Percentiles rank a stretch among this genome's conserved stretches.
Conservation (phyloP, 441 rosid species). For the Syzygium malaccense region DNA sequence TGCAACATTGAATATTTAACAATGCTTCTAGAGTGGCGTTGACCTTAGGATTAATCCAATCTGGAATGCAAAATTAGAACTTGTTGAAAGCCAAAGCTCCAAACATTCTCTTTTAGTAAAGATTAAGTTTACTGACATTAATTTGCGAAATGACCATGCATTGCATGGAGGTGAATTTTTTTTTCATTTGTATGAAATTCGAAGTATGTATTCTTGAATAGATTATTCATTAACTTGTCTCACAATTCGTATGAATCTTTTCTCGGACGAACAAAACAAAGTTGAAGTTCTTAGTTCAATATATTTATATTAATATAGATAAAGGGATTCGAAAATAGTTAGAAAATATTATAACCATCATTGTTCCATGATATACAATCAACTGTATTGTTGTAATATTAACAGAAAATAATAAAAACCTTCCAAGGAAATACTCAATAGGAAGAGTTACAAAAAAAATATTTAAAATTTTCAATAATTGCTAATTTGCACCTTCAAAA, state of each 20-base stretch:
- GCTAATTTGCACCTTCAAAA: neutral
- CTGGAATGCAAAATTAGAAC: neutral
- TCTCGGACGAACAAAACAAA: neutral
- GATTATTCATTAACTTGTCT: no score
- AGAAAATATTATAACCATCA: neutral
- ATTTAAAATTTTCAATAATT: neutral
- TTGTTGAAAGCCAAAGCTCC: accelerated
- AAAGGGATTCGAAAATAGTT: neutral
- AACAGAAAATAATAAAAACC: neutral
- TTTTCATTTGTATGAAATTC: neutral
- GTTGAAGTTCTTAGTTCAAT: no score
- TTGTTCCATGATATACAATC: neutral
- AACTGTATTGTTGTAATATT: neutral
- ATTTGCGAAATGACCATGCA: neutral
- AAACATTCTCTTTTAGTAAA: neutral
- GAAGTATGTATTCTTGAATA: no score
- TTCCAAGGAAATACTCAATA: neutral
- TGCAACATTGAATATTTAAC: neutral
- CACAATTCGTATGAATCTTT: neutral
- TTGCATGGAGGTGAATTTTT: neutral
- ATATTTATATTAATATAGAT: no score
- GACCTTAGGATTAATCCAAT: neutral
- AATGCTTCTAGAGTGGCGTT: neutral
- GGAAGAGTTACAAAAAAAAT: neutral
- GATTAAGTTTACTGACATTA: neutral